Conservation (phyloP, 2,329 filamentous ascomycete species). For the Sporothrix brasiliensis region DNA sequence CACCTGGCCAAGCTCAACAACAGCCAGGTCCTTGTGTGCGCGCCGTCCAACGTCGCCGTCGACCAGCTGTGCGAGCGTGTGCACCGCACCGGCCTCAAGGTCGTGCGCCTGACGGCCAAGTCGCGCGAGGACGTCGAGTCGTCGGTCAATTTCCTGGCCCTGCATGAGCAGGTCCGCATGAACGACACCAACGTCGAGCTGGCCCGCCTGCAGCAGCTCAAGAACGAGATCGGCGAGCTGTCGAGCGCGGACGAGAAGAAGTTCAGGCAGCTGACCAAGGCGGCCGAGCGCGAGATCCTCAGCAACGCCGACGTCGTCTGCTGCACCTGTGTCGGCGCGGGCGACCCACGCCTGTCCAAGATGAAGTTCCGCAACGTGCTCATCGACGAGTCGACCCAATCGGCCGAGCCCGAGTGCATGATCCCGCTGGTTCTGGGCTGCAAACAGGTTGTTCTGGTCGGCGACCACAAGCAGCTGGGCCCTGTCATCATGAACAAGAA, state of each 20-base stretch:
- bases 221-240: slow-evolving; percentile 86
- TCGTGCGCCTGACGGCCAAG: slow-evolving; percentile 96
- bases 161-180: slow-evolving; percentile 97
- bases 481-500: slow-evolving; percentile 99
- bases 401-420: slow-evolving; percentile 98
- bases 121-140: slow-evolving; percentile 98
- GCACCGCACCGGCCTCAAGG: slow-evolving; percentile 91
- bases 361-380: slow-evolving; percentile 98
- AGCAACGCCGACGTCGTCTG: slow-evolving; percentile 97
- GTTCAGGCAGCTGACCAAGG: slow-evolving; percentile 91
- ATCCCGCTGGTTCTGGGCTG: slow-evolving; percentile 95
- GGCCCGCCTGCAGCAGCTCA: slow-evolving; percentile 88
- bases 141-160: slow-evolving; percentile 90
- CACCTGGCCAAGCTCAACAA: slow-evolving; percentile 94
- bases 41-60: slow-evolving; percentile 96
- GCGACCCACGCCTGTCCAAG: slow-evolving; percentile 91
- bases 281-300: slow-evolving; percentile 92
- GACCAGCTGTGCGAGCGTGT: slow-evolving; percentile 98
- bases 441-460: slow-evolving; percentile 98
- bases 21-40: slow-evolving; percentile 92
- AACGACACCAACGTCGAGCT: slow-evolving; percentile 95
- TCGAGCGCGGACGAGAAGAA: slow-evolving; percentile 98
- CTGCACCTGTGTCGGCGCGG: slow-evolving; percentile 96
- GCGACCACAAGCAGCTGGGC: slow-evolving; percentile 96
- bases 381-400: slow-evolving; percentile 98